Evolutionary conservation across 257 asterid genomes (phyloP).

Genomic region (Petunia secreta): DNA sequence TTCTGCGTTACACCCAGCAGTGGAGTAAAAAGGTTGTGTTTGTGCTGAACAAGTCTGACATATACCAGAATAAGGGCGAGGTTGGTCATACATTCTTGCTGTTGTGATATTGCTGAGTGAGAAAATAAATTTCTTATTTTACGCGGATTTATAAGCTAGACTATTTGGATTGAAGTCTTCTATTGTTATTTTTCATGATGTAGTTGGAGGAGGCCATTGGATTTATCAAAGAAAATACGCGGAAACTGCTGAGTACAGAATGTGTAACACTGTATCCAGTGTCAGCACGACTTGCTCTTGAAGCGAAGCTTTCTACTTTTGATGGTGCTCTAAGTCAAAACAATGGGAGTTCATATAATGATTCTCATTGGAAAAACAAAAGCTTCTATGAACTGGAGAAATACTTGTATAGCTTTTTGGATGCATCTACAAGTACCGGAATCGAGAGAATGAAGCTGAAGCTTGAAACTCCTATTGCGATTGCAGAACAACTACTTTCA

Average conservation of each 20-base stretch:
- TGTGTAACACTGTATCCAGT: constrained; percentile 71
- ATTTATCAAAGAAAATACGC: constrained; percentile 78
- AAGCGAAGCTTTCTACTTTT: constrained; percentile 68
- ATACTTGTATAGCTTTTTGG: constrained; percentile 83
- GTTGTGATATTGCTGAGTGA: constrained; percentile 31
- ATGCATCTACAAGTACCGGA: constrained; percentile 79
- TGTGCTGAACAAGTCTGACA: constrained; percentile 89
- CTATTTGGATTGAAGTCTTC: constrained; percentile 10
- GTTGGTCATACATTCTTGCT: constrained; percentile 47
- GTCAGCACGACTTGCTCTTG: constrained; percentile 90
- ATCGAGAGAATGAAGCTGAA: constrained; percentile 87
- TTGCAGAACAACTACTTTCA: constrained; percentile 75
- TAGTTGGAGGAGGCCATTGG: constrained; percentile 87
- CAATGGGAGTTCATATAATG: constrained; percentile 35
- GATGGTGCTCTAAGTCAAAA: constrained; percentile 40
- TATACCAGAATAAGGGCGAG: constrained; percentile 72
- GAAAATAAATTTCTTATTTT: constrained; percentile 22
- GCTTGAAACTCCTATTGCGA: constrained; percentile 86
- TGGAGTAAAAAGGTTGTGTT: constrained; percentile 91
- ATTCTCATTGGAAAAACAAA: constrained; percentile 59
- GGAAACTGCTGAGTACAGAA: constrained; percentile 78
- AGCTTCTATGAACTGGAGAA: constrained; percentile 72
- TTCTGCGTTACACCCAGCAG: constrained; percentile 93
- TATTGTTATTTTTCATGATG: constrained; percentile 36
- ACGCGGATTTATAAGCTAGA: constrained; percentile 20